Evolutionary conservation across 768 basidiomycete genomes (phyloP).

Genomic region (Ramaria rubella): DNA sequence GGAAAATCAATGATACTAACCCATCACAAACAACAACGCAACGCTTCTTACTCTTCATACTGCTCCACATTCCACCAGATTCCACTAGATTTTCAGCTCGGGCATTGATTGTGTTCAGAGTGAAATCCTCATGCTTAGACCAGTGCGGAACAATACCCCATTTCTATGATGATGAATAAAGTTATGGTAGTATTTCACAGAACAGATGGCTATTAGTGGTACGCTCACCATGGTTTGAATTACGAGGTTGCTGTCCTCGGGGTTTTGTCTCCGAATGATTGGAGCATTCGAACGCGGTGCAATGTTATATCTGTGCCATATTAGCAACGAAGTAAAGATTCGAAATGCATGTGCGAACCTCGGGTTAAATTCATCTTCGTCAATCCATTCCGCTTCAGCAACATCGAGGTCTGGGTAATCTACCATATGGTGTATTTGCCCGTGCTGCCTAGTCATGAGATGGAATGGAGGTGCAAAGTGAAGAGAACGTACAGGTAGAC

Average conservation of each 20-base stretch:
- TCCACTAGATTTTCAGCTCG: constrained; percentile 74
- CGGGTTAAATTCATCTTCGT: constrained; percentile 49
- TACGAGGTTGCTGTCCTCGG: constrained; percentile 33
- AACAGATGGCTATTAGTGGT: background rate
- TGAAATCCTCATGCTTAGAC: constrained; percentile 67
- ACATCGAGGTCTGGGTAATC: constrained; percentile 28
- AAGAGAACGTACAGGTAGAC: constrained; percentile 1
- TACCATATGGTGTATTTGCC: constrained; percentile 33
- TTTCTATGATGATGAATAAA: constrained; percentile 5
- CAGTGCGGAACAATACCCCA: constrained; percentile 90
- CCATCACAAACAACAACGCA: constrained; percentile 83
- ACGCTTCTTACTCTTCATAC: constrained; percentile 72
- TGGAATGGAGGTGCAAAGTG: background rate
- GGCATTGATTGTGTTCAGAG: constrained; percentile 84
- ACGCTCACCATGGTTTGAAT: constrained; percentile 66
- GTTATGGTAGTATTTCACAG: background rate
- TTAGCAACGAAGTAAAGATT: constrained; percentile 6
- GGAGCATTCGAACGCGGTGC: constrained; percentile 77
- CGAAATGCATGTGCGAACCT: constrained; percentile 13
- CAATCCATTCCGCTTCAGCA: constrained; percentile 51
- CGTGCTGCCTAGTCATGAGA: constrained; percentile 2
- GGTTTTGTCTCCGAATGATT: constrained; percentile 50
- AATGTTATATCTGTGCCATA: constrained; percentile 64
- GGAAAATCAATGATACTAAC: constrained; percentile 32
- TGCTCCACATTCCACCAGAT: constrained; percentile 79